Evolutionary conservation across 2,329 filamentous ascomycete species (phyloP).

Genomic region (Emmonsiellopsis sp.): DNA sequence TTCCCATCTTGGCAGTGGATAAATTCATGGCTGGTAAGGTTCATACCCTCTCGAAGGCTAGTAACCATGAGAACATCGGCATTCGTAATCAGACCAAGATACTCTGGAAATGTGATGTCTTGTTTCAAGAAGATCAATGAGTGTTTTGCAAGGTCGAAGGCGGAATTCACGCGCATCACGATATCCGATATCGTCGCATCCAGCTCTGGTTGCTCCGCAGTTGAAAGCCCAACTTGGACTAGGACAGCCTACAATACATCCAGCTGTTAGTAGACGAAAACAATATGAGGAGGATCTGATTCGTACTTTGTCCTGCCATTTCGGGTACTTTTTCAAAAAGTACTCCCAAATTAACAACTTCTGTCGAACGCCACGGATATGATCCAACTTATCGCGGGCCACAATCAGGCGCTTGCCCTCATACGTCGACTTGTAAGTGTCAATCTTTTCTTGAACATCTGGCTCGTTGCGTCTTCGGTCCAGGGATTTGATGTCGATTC

Average conservation of each 20-base stretch:
- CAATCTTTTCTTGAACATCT: slow-evolving; percentile 70
- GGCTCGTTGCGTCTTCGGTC: slow-evolving; percentile 59
- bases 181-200: slow-evolving; percentile 87
- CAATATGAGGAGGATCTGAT: neutral
- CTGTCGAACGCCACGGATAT: slow-evolving; percentile 83
- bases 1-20: slow-evolving; percentile 85
- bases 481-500: slow-evolving; percentile 76
- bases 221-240: slow-evolving; percentile 88
- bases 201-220: slow-evolving; percentile 77
- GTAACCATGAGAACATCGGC: slow-evolving; percentile 92
- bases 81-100: slow-evolving; percentile 80
- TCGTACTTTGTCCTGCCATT: slow-evolving; percentile 67
- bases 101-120: slow-evolving; percentile 86
- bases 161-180: slow-evolving; percentile 86
- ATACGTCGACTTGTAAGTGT: slow-evolving; percentile 73
- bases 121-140: slow-evolving; percentile 91
- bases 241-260: slow-evolving; percentile 57
- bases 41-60: slow-evolving; percentile 94
- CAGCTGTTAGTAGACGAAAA: neutral
- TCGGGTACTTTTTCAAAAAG: slow-evolving; percentile 86
- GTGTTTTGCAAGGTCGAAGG: slow-evolving; percentile 71
- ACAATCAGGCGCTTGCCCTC: slow-evolving; percentile 84
- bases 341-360: slow-evolving; percentile 88
- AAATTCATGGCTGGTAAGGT: slow-evolving; percentile 89
- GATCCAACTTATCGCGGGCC: slow-evolving; percentile 86